phyloP scores from a whole-genome alignment of 805 yeast species.

The Maudiozyma bulderi region DNA sequence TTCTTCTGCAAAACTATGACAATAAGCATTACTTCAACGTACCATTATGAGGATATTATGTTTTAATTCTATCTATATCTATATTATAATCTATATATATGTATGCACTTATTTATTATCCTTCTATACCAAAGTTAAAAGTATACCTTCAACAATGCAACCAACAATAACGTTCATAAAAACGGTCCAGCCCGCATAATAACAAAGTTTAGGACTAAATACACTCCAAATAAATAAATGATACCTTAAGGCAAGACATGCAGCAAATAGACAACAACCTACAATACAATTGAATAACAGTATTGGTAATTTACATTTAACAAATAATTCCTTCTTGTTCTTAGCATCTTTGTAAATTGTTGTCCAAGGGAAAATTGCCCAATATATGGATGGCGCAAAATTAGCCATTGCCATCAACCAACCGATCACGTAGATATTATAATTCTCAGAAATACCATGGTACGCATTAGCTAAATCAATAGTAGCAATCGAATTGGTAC shows the following conservation, averaged over 20 bases:
- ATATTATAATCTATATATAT: neutral
- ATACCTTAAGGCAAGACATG: slow-evolving; percentile 67
- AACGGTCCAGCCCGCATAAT: slow-evolving; percentile 65
- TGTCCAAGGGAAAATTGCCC: slow-evolving; percentile 41
- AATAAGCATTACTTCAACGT: no score
- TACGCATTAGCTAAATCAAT: slow-evolving; percentile 87
- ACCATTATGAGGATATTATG: no score
- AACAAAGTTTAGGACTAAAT: slow-evolving; percentile 84
- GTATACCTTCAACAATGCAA: slow-evolving; percentile 17
- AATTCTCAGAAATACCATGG: slow-evolving; percentile 64
- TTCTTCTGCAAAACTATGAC: no score
- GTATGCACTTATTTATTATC: neutral
- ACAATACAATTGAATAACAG: slow-evolving; percentile 50
- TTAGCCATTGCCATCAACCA: slow-evolving; percentile 71
- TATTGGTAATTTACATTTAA: slow-evolving; percentile 15
- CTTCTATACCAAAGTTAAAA: neutral
- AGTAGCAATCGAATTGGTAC: slow-evolving; percentile 85
- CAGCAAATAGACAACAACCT: slow-evolving; percentile 47
- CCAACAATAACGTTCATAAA: slow-evolving; percentile 39
- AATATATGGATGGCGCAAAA: slow-evolving; percentile 76
- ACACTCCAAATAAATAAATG: slow-evolving; percentile 97
- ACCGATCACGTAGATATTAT: slow-evolving; percentile 65
- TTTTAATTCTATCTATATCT: neutral
- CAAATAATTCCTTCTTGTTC: slow-evolving; percentile 12
- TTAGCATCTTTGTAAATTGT: slow-evolving; percentile 4